phyloP scores from a whole-genome alignment of 2,329 filamentous ascomycete genomes.

The Didymella sp. region DNA sequence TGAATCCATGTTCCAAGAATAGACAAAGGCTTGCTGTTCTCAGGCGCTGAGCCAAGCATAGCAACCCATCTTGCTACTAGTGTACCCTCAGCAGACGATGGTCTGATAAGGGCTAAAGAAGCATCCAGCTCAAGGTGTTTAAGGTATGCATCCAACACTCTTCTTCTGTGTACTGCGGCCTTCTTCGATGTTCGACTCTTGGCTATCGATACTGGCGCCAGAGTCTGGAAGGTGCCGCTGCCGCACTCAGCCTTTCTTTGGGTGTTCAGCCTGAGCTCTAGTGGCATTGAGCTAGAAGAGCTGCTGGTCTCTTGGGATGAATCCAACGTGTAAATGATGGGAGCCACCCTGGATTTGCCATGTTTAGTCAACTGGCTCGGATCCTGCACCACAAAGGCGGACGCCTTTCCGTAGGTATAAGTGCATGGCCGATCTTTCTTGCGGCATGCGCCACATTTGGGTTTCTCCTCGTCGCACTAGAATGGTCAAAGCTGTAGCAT shows the following conservation, averaged over 20 bases:
- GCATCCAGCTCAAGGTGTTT: conserved; percentile 20
- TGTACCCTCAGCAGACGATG: conserved; percentile 27
- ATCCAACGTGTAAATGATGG: conserved; percentile 23
- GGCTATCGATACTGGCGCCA: conserved; percentile 24
- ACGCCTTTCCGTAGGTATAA: conserved; percentile 38
- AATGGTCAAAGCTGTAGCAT: conserved; percentile 1
- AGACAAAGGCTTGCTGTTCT: conserved; percentile 28
- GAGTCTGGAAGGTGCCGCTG: conserved; percentile 38
- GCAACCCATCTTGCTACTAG: conserved; percentile 33
- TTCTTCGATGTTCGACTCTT: conserved; percentile 25
- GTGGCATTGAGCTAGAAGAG: conserved; percentile 14
- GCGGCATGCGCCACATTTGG: conserved; percentile 36
- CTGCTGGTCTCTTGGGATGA: background rate
- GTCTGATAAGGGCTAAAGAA: conserved; percentile 11
- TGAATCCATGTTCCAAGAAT: conserved; percentile 40
- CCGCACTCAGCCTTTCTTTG: conserved; percentile 30
- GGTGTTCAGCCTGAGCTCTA: conserved; percentile 27
- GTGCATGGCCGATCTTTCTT: conserved; percentile 40
- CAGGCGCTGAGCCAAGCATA: conserved; percentile 29
- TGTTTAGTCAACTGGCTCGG: conserved; percentile 41
- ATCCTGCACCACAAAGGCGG: conserved; percentile 39
- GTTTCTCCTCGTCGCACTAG: conserved; percentile 41
- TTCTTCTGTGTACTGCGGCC: conserved; percentile 21
- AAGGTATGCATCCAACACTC: conserved; percentile 26
- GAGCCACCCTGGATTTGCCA: conserved; percentile 30